Percentiles rank a stretch among this genome's conserved stretches.
Evolutionary conservation across 2,329 filamentous ascomycete species (phyloP).

Genomic region (Thielaviopsis punctulata): DNA sequence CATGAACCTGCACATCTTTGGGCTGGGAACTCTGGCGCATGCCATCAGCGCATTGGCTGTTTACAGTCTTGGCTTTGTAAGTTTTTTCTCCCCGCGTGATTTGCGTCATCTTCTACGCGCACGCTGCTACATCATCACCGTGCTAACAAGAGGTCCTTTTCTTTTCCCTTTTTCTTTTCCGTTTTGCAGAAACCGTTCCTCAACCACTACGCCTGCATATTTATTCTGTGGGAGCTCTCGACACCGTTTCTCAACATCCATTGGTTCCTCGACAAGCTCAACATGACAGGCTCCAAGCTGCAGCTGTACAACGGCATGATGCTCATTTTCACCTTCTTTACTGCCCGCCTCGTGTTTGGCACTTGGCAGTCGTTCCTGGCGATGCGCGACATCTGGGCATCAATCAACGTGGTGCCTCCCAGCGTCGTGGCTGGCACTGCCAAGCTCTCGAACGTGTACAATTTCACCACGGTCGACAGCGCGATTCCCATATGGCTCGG

Average conservation of each 20-base stretch:
- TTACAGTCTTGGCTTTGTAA: conserved; percentile 64
- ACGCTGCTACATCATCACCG: no score
- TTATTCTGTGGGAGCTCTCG: conserved; percentile 78
- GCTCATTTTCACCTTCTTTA: conserved; percentile 59
- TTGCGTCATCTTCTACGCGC: no score
- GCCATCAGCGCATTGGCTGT: conserved; percentile 57
- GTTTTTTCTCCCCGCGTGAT: conserved; percentile 17
- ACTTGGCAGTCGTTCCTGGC: conserved; percentile 53
- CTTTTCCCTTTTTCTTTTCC: conserved; percentile 8
- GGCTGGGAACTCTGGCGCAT: conserved; percentile 60
- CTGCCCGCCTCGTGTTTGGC: conserved; percentile 61
- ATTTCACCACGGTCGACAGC: conserved; percentile 30
- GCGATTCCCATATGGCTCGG: conserved; percentile 54
- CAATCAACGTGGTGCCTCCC: conserved; percentile 8
- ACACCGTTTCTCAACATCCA: conserved; percentile 76
- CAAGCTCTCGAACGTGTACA: conserved; percentile 20
- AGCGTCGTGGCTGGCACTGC: conserved; percentile 18
- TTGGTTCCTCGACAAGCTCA: conserved; percentile 82
- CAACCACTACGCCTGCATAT: conserved; percentile 65
- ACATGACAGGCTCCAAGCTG: conserved; percentile 54
- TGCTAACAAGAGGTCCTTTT: no score
- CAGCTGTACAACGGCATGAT: conserved; percentile 65
- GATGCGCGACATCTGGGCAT: conserved; percentile 49
- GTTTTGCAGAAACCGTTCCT: conserved; percentile 54
- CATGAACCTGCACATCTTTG: conserved; percentile 53